Evolutionary conservation across 179 eudicot species (phyloP).

Genomic region (Vitellaria paradoxa): DNA sequence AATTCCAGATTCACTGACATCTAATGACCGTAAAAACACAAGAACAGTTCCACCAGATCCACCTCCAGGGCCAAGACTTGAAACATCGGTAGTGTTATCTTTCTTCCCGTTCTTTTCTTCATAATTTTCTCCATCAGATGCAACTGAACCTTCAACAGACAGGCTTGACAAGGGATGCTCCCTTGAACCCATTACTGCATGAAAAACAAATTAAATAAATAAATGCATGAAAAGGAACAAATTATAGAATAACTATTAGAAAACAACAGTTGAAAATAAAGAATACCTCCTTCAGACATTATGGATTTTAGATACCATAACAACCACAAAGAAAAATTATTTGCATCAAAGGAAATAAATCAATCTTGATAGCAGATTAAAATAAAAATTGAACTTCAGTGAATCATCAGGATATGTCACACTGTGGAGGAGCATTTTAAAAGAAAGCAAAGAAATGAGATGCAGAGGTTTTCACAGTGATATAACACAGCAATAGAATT

Average conservation of each 20-base stretch:
- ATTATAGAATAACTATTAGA: background rate
- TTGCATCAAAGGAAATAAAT: too few species aligned
- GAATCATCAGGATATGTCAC: background rate
- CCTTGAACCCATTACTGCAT: conserved; percentile 91
- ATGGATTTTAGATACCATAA: background rate
- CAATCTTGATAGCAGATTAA: too few species aligned
- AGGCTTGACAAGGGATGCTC: conserved; percentile 80
- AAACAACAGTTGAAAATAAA: background rate
- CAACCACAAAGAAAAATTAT: background rate
- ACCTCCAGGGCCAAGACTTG: conserved; percentile 65
- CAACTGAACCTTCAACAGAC: conserved; percentile 68
- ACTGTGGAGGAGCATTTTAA: background rate
- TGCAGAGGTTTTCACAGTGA: background rate
- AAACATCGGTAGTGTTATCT: conserved; percentile 11
- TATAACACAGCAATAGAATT: background rate
- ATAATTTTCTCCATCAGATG: conserved; percentile 82
- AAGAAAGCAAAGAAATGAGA: background rate
- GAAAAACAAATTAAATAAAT: background rate
- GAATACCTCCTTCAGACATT: background rate
- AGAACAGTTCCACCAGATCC: conserved; percentile 99
- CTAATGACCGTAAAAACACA: conserved; percentile 55
- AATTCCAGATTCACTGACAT: conserved; percentile 55
- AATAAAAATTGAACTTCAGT: too few species aligned
- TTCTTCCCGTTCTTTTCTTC: conserved; percentile 25
- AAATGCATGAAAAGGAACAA: background rate